Percentiles rank a stretch among this genome's conserved stretches.
Evolutionary conservation across 75 land plant species (phyloP).

Genomic region (Cupressus sempervirens): DNA sequence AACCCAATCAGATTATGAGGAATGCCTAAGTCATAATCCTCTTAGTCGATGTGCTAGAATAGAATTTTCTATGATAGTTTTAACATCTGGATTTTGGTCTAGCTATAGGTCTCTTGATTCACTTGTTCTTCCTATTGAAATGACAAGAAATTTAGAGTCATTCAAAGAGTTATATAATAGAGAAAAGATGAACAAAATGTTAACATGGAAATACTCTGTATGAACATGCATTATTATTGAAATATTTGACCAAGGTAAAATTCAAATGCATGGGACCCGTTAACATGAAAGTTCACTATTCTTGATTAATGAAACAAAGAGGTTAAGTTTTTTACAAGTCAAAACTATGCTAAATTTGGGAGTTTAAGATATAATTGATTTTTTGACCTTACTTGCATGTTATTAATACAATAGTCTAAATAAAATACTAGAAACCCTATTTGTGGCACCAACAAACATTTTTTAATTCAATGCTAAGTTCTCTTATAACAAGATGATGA

Average conservation of each 20-base stretch:
- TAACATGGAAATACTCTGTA: slow-evolving; percentile 86
- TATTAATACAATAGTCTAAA: slow-evolving; percentile 71
- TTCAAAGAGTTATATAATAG: slow-evolving; percentile 76
- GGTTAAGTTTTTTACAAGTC: slow-evolving; percentile 41
- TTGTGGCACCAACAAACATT: slow-evolving; percentile 53
- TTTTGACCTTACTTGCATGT: slow-evolving; percentile 81
- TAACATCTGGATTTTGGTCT: slow-evolving; percentile 79
- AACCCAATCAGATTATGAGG: slow-evolving; percentile 28
- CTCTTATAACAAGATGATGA: slow-evolving; percentile 66
- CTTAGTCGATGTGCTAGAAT: slow-evolving; percentile 28
- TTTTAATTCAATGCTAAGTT: slow-evolving; percentile 90
- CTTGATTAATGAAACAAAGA: slow-evolving; percentile 54
- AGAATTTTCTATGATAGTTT: slow-evolving; percentile 38
- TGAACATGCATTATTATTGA: slow-evolving; percentile 78
- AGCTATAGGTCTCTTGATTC: slow-evolving; percentile 78
- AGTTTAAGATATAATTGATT: slow-evolving; percentile 45
- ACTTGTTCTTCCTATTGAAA: slow-evolving; percentile 88
- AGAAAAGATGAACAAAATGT: slow-evolving; percentile 67
- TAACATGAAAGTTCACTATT: slow-evolving; percentile 80
- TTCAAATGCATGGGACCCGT: slow-evolving; percentile 76
- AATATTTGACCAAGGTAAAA: slow-evolving; percentile 74
- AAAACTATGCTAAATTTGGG: slow-evolving; percentile 33
- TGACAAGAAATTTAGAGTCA: slow-evolving; percentile 77
- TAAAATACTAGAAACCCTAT: slow-evolving; percentile 9
- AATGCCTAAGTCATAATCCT: slow-evolving; percentile 23